Conservation (phyloP, 164 flowering plant genomes). For the Taxillus chinensis region DNA sequence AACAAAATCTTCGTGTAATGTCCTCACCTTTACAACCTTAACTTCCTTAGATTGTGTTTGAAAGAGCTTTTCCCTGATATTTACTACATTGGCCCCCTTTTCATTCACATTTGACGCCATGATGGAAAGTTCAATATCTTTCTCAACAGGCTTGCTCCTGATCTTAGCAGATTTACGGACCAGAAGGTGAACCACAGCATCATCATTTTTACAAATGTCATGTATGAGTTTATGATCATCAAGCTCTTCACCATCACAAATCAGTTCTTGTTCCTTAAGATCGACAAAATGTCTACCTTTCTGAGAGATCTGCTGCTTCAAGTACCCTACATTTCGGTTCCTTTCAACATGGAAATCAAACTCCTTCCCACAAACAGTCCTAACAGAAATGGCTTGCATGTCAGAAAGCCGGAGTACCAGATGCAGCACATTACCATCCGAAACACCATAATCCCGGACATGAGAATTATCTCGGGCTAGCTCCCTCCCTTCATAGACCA, state of each 20-base stretch:
- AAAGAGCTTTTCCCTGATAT: conserved; percentile 1
- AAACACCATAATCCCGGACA: conserved; percentile 27
- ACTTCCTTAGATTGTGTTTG: not conserved
- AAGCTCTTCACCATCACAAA: conserved; percentile 31
- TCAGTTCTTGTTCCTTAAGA: conserved; percentile 20
- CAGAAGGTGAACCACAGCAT: conserved; percentile 24
- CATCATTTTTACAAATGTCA: conserved; percentile 21
- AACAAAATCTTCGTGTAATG: conserved; percentile 11
- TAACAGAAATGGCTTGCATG: conserved; percentile 30
- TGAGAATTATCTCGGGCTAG: conserved; percentile 24
- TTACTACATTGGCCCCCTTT: conserved; percentile 1
- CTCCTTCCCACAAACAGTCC: conserved; percentile 29
- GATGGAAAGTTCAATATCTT: conserved; percentile 26
- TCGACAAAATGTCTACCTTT: conserved; percentile 22
- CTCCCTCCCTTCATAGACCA: conserved; percentile 46
- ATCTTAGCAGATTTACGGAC: conserved; percentile 27
- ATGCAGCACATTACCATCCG: conserved; percentile 32
- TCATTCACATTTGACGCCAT: conserved; percentile 15
- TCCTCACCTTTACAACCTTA: conserved; percentile 4
- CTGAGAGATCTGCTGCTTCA: conserved; percentile 27
- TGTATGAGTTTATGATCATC: conserved; percentile 30
- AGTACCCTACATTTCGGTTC: conserved; percentile 29
- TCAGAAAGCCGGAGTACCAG: conserved; percentile 31
- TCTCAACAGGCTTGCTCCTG: conserved; percentile 18
- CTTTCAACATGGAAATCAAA: conserved; percentile 26